Conservation (phyloP, 805 yeast genomes). For the Metschnikowia kunwiensis region DNA sequence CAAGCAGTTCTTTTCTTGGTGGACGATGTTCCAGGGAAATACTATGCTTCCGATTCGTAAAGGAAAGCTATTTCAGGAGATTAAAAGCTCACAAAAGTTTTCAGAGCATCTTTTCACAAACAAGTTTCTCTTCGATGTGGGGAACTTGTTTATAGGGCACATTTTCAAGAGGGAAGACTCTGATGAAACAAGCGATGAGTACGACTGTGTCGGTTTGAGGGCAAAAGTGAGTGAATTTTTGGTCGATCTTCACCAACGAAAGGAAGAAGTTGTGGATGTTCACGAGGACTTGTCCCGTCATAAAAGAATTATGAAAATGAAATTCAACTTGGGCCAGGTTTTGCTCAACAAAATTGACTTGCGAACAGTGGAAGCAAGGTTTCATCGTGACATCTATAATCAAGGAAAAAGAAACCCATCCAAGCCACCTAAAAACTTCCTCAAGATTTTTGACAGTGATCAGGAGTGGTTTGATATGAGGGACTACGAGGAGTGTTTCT, state of each 20-base stretch:
- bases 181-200: slow-evolving; percentile 37
- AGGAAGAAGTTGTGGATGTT: slow-evolving; percentile 32
- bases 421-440: slow-evolving; percentile 12
- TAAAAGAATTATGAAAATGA: slow-evolving; percentile 51
- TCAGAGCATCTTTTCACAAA: slow-evolving; percentile 73
- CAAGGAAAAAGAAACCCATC: slow-evolving; percentile 5
- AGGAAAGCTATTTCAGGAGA: slow-evolving; percentile 66
- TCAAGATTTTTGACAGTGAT: slow-evolving; percentile 51
- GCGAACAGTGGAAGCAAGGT: slow-evolving; percentile 50
- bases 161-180: slow-evolving; percentile 52
- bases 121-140: slow-evolving; percentile 70
- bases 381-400: slow-evolving; percentile 33
- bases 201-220: slow-evolving; percentile 65
- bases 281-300: slow-evolving; percentile 47
- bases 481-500: slow-evolving; percentile 59
- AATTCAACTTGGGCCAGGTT: slow-evolving; percentile 65
- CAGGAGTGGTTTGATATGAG: slow-evolving; percentile 57
- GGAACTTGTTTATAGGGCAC: slow-evolving; percentile 74
- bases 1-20: slow-evolving; percentile 75
- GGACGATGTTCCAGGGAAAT: slow-evolving; percentile 78
- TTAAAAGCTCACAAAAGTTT: slow-evolving; percentile 58
- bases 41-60: slow-evolving; percentile 74
- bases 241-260: slow-evolving; percentile 42
- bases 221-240: slow-evolving; percentile 37
- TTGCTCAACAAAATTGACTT: slow-evolving; percentile 55